Base-by-base conservation (phyloP, 1,284 basidiomycete species). In the Apiotrichum akiyoshidainum region DNA sequence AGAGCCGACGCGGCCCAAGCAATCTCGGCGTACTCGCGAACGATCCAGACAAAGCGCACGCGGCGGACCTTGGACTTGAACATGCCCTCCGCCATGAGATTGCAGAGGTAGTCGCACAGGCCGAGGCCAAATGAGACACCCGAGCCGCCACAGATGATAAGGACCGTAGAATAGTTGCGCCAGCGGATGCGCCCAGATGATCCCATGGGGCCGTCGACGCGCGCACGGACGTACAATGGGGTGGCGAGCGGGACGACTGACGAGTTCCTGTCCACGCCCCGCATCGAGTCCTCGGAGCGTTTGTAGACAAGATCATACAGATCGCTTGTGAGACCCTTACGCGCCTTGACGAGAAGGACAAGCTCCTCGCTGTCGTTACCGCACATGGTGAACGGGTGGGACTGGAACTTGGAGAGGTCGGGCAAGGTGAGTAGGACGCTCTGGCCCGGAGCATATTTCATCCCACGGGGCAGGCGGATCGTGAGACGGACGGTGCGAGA, bases 371-470 rank as follows among this genome's bases (percentile, higher is more conserved):
- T 85, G 69, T 85, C 86, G 34, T 86, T 81, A 42, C 85, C 86
- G 19, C 85, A 85, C 60, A 86, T 86, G 0, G 91, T 92, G 76
- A 92, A 93, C 1, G 90, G 91, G 70, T 93, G 90, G 3, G 85
- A 84, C 51, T 86, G 84, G 71, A 87, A 81, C 46, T 79, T 81
- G 9, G 86, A 85, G 13, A 93, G 80, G 21, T 82, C 81, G 1
- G 90, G 90, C 8, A 92, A 79, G 58, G 82, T 85, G 60, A 93
- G 82, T 22, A 89, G 81, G 65, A 92, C 66, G 44, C 66, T 69
- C 53, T 76, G 75, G 6, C 91, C 91, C 0, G 90, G 86, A 6
- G 84, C 81, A 89, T 89, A 92, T 0, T 80, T 75, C 52, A 88
- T 73, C 51, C 82, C 82, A 0, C 82, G 81, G 0, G 86, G 83